A percentile compares a stretch with the other conserved stretches of the same genome.
Evolutionary conservation across 345 rosid species (phyloP).

Genomic region (Abelmoschus esculentus): DNA sequence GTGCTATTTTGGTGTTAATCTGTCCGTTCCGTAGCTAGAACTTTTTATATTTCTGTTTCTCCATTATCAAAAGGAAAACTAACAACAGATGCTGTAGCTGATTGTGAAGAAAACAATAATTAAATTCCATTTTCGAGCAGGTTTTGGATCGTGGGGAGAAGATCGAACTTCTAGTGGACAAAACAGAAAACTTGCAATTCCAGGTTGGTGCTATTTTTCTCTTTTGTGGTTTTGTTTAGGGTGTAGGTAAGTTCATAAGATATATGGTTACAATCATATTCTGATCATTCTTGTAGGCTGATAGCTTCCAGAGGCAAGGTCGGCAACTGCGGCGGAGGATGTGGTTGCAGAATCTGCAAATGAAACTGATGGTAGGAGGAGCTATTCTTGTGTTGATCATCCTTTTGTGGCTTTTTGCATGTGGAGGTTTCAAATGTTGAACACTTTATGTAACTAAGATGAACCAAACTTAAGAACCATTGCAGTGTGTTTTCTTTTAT

Average conservation of each 20-base stretch:
- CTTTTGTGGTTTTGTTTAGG: too few relatives aligned
- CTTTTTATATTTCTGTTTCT: background rate
- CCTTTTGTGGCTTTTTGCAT: conserved; percentile 62
- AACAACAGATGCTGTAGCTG: background rate
- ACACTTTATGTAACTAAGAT: too few relatives aligned
- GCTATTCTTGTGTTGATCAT: conserved; percentile 42
- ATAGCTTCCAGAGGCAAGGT: conserved; percentile 96
- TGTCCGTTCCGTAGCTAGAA: background rate
- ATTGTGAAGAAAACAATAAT: background rate
- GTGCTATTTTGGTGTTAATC: background rate
- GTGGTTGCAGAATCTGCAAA: conserved; percentile 87
- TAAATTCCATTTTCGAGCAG: conserved; percentile 23
- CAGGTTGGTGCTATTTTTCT: conserved; percentile 35
- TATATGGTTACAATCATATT: background rate
- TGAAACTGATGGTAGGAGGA: conserved; percentile 84
- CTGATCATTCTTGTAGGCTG: conserved; percentile 41
- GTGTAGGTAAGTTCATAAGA: background rate
- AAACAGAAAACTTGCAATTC: conserved; percentile 82
- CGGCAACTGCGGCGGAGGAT: conserved; percentile 86
- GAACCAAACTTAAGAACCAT: too few relatives aligned
- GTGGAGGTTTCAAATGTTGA: conserved; percentile 51
- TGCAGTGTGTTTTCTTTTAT: too few relatives aligned
- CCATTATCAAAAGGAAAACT: background rate
- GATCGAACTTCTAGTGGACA: conserved; percentile 90
- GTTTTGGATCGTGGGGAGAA: conserved; percentile 95